Evolutionary conservation across 2,329 filamentous ascomycete species (phyloP).

Genomic region (Plectosphaerella cucumerina): DNA sequence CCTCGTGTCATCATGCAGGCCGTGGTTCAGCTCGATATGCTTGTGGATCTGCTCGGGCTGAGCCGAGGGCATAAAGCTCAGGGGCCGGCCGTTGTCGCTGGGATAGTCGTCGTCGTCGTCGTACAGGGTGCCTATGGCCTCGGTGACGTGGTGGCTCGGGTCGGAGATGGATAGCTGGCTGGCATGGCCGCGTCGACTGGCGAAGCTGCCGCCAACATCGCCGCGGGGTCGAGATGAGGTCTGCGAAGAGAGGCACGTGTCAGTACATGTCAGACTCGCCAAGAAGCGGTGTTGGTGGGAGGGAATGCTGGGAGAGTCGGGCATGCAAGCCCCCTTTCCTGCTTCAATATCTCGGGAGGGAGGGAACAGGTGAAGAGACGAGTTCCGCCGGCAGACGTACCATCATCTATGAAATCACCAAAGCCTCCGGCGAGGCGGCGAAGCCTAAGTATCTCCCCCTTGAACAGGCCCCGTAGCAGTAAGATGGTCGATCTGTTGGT

Average conservation of each 20-base stretch:
- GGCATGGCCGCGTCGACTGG: slow-evolving; percentile 53
- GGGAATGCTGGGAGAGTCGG: neutral
- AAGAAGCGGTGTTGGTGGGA: neutral
- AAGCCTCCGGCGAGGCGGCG: slow-evolving; percentile 31
- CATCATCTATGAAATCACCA: slow-evolving; percentile 39
- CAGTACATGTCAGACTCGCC: slow-evolving; percentile 7
- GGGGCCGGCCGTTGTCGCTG: slow-evolving; percentile 50
- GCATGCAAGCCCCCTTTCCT: no score
- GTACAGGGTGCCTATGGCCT: slow-evolving; percentile 89
- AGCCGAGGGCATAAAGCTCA: slow-evolving; percentile 65
- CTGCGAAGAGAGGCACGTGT: slow-evolving; percentile 27
- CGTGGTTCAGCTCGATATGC: slow-evolving; percentile 17
- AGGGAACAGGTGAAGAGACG: neutral
- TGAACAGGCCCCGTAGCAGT: neutral
- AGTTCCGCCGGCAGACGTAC: slow-evolving; percentile 29
- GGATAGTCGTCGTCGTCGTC: slow-evolving; percentile 68
- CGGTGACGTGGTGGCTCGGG: slow-evolving; percentile 89
- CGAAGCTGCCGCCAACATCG: slow-evolving; percentile 53
- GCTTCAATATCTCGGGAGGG: neutral
- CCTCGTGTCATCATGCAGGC: slow-evolving; percentile 31
- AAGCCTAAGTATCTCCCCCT: slow-evolving; percentile 16
- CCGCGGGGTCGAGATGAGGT: slow-evolving; percentile 54
- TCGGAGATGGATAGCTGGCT: slow-evolving; percentile 71
- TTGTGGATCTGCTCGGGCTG: slow-evolving; percentile 47
- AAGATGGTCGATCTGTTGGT: neutral